phyloP scores from a whole-genome alignment of 768 basidiomycete genomes.

The Hebeloma cylindrosporum region DNA sequence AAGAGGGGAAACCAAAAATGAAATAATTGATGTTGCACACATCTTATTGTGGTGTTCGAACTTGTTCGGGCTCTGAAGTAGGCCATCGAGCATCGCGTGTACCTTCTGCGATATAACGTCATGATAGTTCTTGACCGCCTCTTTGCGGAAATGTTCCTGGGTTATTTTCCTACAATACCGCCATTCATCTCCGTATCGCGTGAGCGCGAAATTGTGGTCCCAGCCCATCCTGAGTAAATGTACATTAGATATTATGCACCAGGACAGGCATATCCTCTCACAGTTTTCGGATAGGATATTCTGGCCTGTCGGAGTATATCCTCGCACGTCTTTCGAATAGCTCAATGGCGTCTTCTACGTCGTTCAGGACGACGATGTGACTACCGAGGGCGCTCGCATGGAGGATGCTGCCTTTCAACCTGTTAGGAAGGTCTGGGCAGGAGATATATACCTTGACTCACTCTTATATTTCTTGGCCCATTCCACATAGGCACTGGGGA shows the following conservation, averaged over 20 bases:
- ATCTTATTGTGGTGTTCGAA: slow-evolving; percentile 13
- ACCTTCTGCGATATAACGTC: slow-evolving; percentile 12
- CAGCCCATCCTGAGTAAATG: slow-evolving; percentile 30
- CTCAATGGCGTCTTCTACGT: slow-evolving; percentile 11
- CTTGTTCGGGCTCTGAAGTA: slow-evolving; percentile 13
- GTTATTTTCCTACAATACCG: slow-evolving; percentile 22
- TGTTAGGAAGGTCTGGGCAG: too few relatives aligned
- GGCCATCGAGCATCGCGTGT: slow-evolving; percentile 12
- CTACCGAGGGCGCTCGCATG: slow-evolving; percentile 5
- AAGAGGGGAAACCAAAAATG: neutral
- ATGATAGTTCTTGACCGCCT: slow-evolving; percentile 11
- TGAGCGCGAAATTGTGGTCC: slow-evolving; percentile 22
- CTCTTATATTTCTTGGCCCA: slow-evolving; percentile 6
- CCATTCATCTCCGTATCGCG: slow-evolving; percentile 26
- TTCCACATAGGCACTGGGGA: neutral
- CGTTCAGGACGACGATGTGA: slow-evolving; percentile 10
- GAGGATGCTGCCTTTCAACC: slow-evolving; percentile 8
- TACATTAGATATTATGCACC: too few relatives aligned
- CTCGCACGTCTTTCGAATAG: slow-evolving; percentile 11
- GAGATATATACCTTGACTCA: neutral
- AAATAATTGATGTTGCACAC: slow-evolving; percentile 1
- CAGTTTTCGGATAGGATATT: slow-evolving; percentile 6
- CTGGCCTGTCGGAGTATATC: slow-evolving; percentile 9
- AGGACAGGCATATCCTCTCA: too few relatives aligned
- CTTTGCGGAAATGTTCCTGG: slow-evolving; percentile 23